Base-by-base conservation (phyloP, 192 early-diverging fungal genomes). In the Backusella luteola region DNA sequence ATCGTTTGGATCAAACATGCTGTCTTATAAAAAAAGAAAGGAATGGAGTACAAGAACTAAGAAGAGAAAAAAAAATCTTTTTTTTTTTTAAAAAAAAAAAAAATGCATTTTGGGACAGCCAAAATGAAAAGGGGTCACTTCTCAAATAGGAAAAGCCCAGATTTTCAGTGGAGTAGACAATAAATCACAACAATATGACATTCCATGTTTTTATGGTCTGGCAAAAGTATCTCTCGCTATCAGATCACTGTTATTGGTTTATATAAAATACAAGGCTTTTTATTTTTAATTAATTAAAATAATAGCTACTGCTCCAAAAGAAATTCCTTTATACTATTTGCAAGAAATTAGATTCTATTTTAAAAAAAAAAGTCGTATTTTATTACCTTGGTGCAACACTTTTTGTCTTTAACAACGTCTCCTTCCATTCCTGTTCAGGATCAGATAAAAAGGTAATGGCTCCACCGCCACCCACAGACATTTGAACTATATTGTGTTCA, bases 401-500 rank as follows among this genome's bases (percentile, higher is more conserved):
- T 26, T 84, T 84, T 9, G 87, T 84, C 77, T 99, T 99, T 69
- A 97, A 82, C 35, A 93, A 63, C 67, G 97, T 93, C 70, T 99
- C 97, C 0, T 89, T 86, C 90, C 91, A 98, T 77, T 99, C 97
- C 15, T 87, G 90, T n/a, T 87, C 83, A 0, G 95, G 89, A 78
- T 96, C 90, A 0, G 95, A 96, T 41, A 98, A 81, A n/a, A 91
- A 89, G 0, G 95, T 94, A 67, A 99, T 92, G 1, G 97, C 97
- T 38, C 97, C 97, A 52, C 97, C 97, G 1, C 95, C 96, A 7
- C 97, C 96, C 32, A 97, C 87, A 15, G 93, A 89, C 6, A 97
- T 66, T 26, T 90, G 88, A 77, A 85, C 71, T 41, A 72, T 36
- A 17, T 9, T 9, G 0, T 32, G 29, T 32, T 39, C 38, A 39